These are phyloP conservation scores for Tillandsia leiboldiana DNA, from an alignment of 176 grass and related monocot genomes.

Conservation along the genomic window DNA sequence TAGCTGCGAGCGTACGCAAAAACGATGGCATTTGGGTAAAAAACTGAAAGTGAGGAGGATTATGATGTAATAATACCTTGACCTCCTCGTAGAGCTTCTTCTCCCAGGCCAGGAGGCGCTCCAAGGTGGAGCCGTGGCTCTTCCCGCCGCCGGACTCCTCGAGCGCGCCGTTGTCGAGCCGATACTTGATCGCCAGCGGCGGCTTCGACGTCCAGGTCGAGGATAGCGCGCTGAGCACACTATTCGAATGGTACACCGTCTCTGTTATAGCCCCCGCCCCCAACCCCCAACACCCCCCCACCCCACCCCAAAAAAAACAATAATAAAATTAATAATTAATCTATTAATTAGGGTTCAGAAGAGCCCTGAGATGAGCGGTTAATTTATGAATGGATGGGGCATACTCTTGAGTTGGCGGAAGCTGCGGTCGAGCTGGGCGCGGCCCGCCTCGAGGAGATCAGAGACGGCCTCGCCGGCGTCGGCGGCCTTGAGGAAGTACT, in stretches of 20 bases:
- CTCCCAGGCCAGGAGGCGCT: constrained; percentile 95
- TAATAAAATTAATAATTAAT: neutral
- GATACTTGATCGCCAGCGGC: constrained; percentile 73
- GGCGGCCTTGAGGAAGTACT: constrained; percentile 77
- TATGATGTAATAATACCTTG: constrained; percentile 42
- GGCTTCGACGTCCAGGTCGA: constrained; percentile 89
- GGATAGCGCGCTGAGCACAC: constrained; percentile 66
- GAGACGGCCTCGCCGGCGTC: constrained; percentile 57
- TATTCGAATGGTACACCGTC: constrained; percentile 93
- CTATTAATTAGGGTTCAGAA: neutral
- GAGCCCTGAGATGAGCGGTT: neutral
- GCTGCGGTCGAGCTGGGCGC: constrained; percentile 70
- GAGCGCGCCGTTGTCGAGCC: constrained; percentile 49
- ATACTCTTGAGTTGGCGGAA: constrained; percentile 88
- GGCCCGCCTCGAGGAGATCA: constrained; percentile 67
- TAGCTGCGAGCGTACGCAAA: too few relatives aligned
- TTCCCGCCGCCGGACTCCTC: constrained; percentile 56
- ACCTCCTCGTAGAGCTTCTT: constrained; percentile 97
- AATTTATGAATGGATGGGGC: neutral
- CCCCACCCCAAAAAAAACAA: neutral
- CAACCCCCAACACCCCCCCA: too few relatives aligned
- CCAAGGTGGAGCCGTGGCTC: constrained; percentile 80
- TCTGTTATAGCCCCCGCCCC: constrained; percentile 18
- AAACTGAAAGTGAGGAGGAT: neutral
- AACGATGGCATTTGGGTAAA: neutral